Percentiles rank a stretch among this genome's conserved stretches.
Evolutionary conservation across 2,329 filamentous ascomycete species (phyloP).

Genomic region (Furcasterigmium furcatum): DNA sequence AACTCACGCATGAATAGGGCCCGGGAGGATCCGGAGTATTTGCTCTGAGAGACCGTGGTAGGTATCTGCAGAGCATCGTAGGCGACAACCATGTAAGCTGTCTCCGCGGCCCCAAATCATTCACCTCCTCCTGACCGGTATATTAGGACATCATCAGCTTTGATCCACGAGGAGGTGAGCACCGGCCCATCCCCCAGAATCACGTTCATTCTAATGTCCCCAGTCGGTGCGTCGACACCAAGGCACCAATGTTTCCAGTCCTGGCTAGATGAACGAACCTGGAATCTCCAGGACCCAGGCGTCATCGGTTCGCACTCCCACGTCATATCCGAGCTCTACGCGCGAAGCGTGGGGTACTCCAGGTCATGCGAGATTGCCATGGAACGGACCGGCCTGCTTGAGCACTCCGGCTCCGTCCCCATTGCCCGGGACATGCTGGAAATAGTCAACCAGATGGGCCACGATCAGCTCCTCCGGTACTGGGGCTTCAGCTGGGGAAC

Average conservation of each 20-base stretch:
- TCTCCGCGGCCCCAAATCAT: neutral
- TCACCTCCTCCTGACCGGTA: too few relatives aligned
- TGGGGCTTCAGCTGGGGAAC: conserved; percentile 57
- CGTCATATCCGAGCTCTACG: conserved; percentile 40
- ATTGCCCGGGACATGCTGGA: conserved; percentile 46
- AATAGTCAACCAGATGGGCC: conserved; percentile 36
- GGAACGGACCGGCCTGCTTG: conserved; percentile 30
- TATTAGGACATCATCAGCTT: conserved; percentile 49
- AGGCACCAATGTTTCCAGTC: conserved; percentile 48
- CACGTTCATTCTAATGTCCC: neutral
- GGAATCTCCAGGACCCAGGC: conserved; percentile 38
- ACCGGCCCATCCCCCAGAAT: neutral
- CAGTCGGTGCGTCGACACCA: conserved; percentile 45
- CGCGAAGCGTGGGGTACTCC: conserved; percentile 36
- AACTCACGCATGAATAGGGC: conserved; percentile 24
- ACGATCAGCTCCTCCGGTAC: conserved; percentile 38
- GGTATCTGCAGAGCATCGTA: conserved; percentile 37
- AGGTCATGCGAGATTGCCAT: conserved; percentile 37
- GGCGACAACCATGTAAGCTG: conserved; percentile 40
- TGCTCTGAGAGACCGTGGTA: conserved; percentile 25
- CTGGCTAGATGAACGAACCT: conserved; percentile 35
- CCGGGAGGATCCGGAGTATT: conserved; percentile 45
- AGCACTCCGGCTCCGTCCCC: conserved; percentile 39
- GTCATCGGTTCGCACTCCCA: conserved; percentile 44
- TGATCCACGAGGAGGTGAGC: conserved; percentile 43